Conservation (phyloP, 495 filamentous ascomycete species). For the Rusavskia elegans region DNA sequence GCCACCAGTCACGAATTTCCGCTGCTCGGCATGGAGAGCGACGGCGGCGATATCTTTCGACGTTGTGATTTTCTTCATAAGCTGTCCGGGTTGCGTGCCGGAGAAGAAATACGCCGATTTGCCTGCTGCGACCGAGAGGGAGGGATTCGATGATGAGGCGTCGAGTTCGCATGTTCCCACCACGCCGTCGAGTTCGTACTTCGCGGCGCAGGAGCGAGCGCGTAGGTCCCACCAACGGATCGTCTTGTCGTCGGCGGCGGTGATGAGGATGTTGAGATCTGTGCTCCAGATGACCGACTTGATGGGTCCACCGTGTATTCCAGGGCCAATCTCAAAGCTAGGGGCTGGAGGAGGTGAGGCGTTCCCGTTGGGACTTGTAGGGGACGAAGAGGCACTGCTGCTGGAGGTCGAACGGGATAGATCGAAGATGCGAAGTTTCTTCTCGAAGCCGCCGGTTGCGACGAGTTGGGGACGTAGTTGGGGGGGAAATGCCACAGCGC, state of each 20-base stretch:
- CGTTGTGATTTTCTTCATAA: slow-evolving; percentile 64
- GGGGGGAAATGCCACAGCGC: slow-evolving; percentile 74
- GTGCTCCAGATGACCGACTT: slow-evolving; percentile 87
- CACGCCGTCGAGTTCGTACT: slow-evolving; percentile 59
- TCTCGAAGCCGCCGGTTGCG: slow-evolving; percentile 88
- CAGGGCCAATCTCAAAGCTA: slow-evolving; percentile 74
- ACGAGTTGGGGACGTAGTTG: slow-evolving; percentile 59
- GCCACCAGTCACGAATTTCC: slow-evolving; percentile 76
- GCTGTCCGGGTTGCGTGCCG: slow-evolving; percentile 45
- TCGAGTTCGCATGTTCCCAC: slow-evolving; percentile 87
- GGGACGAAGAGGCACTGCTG: slow-evolving; percentile 23
- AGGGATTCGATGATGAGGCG: slow-evolving; percentile 23
- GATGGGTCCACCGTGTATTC: slow-evolving; percentile 70
- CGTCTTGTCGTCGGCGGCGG: slow-evolving; percentile 75
- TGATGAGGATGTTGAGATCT: slow-evolving; percentile 76
- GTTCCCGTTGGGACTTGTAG: slow-evolving; percentile 7
- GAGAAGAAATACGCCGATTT: slow-evolving; percentile 90
- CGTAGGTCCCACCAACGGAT: slow-evolving; percentile 92
- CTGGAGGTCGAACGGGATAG: slow-evolving; percentile 34
- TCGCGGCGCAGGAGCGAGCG: slow-evolving; percentile 48
- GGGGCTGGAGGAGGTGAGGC: slow-evolving; percentile 26
- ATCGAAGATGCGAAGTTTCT: slow-evolving; percentile 92
- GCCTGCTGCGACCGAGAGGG: slow-evolving; percentile 49
- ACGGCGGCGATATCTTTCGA: slow-evolving; percentile 77
- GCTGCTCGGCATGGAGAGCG: slow-evolving; percentile 63